Conservation (phyloP, 257 asterid species). For the Eucommia ulmoides region DNA sequence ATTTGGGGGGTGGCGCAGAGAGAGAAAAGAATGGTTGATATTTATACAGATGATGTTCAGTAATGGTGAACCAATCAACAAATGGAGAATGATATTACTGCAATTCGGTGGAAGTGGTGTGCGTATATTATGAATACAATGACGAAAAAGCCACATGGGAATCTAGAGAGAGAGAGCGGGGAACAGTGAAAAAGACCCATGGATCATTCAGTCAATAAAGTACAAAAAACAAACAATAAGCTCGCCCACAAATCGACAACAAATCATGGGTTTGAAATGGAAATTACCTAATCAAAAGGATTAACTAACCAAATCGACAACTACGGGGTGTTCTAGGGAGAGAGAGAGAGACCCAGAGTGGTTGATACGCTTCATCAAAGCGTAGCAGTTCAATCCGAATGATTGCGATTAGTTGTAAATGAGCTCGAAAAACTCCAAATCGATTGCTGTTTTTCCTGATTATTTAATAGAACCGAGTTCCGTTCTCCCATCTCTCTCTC, state of each 20-base stretch:
- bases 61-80: slow-evolving; percentile 17
- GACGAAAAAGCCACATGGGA: background rate
- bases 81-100: background rate
- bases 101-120: slow-evolving; percentile 17
- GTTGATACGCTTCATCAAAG: background rate
- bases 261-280: background rate
- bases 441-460: background rate
- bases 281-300: background rate
- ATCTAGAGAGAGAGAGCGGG: background rate
- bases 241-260: background rate
- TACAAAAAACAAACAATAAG: slow-evolving; percentile 8
- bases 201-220: slow-evolving; percentile 6
- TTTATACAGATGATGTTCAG: background rate
- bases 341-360: background rate
- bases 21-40: background rate
- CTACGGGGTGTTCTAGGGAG: background rate
- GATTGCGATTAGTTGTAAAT: background rate
- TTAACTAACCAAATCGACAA: background rate
- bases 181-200: slow-evolving; percentile 11
- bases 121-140: slow-evolving; percentile 14
- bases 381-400: background rate
- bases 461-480: background rate
- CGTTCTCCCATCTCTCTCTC: background rate
- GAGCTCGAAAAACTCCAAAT: background rate
- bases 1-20: slow-evolving; percentile 2